Base-by-base conservation (phyloP, 2,329 filamentous ascomycete species). In the Furcasterigmium sp. region DNA sequence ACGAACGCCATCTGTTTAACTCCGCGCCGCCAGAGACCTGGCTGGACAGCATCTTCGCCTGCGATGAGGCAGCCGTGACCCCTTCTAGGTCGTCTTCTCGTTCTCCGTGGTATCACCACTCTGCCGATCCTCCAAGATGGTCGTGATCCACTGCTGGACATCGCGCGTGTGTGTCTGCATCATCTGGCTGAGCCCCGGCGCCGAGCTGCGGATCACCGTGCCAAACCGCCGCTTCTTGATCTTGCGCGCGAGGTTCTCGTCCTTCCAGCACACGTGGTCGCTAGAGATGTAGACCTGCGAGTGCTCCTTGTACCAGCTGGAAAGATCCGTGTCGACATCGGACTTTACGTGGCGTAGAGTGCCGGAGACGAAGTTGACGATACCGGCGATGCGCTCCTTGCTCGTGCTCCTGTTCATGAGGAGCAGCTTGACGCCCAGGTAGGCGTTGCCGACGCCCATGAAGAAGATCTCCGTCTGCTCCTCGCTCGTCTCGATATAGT, bases 401-500 rank as follows among this genome's bases (percentile, higher is more conserved):
- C 85, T 42, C 53, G 53, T 72, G 87, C 87, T 81, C 68, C 89
- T 75, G 53, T 84, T 84, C 9, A 84, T 84, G 6, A 97, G 72
- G 5, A 97, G 77, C 44, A 91, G 78, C 45, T 93, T 84, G 38
- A 96, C 78, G 2, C 88, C 90, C 3, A 86, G 72, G 56, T 93
- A 95, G 2, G 93, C 87, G 54, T 89, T 84, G n/a, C 93, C 93
- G 2, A 95, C 81, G 1, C 93, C 91, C 58, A 98, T 74, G 18
- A 98, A 72, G 58, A 95, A 87, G 14, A 97, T 79, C 41, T 91
- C 80, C 6, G 84, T 81, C 0, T 78, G 73, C 3, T 84, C 67
- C 15, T 87, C 76, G 40, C 83, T 82, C 25, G 87, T 73, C 70
- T 95, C 87, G 17, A 98, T 81, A 57, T 96, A 96, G 58, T 98